These are phyloP conservation scores for Perkinsus chesapeaki DNA, from an alignment of 169 alveolate genomes.

Conservation along the genomic window DNA sequence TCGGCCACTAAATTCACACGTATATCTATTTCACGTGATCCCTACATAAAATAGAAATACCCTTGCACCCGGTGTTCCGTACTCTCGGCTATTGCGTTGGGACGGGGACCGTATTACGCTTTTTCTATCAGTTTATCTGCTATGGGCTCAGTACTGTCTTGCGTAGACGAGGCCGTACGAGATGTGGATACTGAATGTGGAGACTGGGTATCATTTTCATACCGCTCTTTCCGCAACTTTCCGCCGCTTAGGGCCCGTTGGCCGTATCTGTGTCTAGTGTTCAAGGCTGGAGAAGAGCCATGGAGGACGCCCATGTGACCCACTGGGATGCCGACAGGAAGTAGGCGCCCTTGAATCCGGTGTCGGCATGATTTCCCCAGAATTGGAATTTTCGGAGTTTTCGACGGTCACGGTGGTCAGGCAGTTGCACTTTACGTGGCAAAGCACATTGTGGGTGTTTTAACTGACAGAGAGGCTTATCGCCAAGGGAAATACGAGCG, in stretches of 20 bases:
- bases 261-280: background rate
- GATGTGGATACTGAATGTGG: background rate
- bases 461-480: background rate
- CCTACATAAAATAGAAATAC: too few relatives aligned
- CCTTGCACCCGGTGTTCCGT: too few relatives aligned
- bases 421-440: conserved; percentile 56
- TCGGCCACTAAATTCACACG: background rate
- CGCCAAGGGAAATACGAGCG: conserved; percentile 31
- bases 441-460: conserved; percentile 30
- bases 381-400: conserved; percentile 53
- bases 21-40: too few relatives aligned
- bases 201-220: background rate
- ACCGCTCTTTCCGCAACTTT: background rate
- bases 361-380: background rate
- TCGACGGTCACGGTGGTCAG: conserved; percentile 74
- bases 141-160: background rate
- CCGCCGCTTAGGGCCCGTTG: background rate
- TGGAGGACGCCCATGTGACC: conserved; percentile 44
- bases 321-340: conserved; percentile 6
- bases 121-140: background rate
- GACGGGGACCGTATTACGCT: too few relatives aligned
- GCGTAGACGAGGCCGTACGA: background rate
- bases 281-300: conserved; percentile 48
- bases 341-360: background rate
- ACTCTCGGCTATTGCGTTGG: too few relatives aligned